Percentiles rank a stretch among this genome's conserved stretches.
Evolutionary conservation across 129 eudicot genomes (phyloP).

Genomic region (Erigeron canadensis): DNA sequence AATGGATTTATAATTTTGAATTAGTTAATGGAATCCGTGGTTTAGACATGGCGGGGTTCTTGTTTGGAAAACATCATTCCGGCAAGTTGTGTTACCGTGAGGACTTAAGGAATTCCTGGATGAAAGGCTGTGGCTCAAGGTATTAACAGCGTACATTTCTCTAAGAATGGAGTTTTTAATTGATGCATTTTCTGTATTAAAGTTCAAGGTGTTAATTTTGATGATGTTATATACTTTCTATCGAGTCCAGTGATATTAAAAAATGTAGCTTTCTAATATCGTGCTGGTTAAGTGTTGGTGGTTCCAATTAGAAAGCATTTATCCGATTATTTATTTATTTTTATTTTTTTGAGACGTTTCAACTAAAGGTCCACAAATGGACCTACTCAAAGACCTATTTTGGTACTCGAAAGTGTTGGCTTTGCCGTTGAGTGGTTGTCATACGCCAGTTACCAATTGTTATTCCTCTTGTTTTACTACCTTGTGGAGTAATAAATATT

Average conservation of each 20-base stretch:
- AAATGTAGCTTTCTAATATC: neutral
- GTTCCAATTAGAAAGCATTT: neutral
- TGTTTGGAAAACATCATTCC: neutral
- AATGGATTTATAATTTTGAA: conserved; percentile 13
- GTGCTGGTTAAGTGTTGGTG: neutral
- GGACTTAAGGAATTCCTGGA: neutral
- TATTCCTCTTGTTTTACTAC: neutral
- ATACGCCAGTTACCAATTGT: neutral
- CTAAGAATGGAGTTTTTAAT: conserved; percentile 7
- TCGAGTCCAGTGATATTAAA: too few relatives aligned
- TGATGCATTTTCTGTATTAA: neutral
- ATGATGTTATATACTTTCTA: neutral
- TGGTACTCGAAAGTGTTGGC: neutral
- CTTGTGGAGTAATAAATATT: too few relatives aligned
- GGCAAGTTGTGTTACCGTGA: neutral
- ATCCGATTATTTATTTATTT: neutral
- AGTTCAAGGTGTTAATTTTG: neutral
- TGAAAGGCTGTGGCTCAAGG: conserved; percentile 6
- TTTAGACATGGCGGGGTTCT: conserved; percentile 3
- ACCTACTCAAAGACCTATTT: neutral
- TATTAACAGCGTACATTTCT: conserved; percentile 24
- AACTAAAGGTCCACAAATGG: neutral
- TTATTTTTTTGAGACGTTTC: neutral
- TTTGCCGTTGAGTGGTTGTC: neutral
- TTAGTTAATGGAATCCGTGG: neutral